Evolutionary conservation across 495 filamentous ascomycete species (phyloP), one percentile per base, ranked within the genome.

Genomic region (Tirmania nivea): DNA sequence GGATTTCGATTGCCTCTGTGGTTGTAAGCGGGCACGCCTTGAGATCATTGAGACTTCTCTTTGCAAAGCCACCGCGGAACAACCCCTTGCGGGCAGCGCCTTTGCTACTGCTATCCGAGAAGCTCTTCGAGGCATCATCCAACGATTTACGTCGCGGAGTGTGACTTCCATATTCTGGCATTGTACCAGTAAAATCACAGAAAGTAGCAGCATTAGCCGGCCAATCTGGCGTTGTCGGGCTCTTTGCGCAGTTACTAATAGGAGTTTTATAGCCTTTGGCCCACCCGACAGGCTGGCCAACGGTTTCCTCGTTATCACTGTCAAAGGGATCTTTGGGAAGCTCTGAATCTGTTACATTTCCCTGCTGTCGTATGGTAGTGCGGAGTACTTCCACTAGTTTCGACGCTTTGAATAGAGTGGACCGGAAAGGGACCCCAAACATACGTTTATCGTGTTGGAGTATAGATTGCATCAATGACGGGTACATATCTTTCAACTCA

Each of bases 361-460:
- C 11, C 52, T 54, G 25, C 52, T 48, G n/a, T 57, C 56, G 25
- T 48, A 52, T 37, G 47, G 34, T 20, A 55, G 92, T 81, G 61
- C 75, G 77, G 63, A 97, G 96, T 0, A 86, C 90, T 58, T 95
- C 86, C 63, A 96, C 92, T 52, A 97, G 71, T 62, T 85, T 88
- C 8, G 84, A 89, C 7, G 90, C 87, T 69, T 96, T 97, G 76
- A 96, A 96, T 47, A 96, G 65, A 0, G 90, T 96, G n/a, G 84
- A 87, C 21, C 83, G 78, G 61, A 89, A 94, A 0, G 89, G 90
- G 52, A 97, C 92, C 12, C 89, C 90, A 16, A 83, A 84, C 56
- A 97, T 78, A 8, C 88, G 95, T 70, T 97, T 97, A 69, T 97
- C 90, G 10, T 88, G 94, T 67, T 95, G 87, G 57, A 97, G 96